Evolutionary conservation across 2,329 filamentous ascomycete species (phyloP).

Genomic region (Epichloe sp.): DNA sequence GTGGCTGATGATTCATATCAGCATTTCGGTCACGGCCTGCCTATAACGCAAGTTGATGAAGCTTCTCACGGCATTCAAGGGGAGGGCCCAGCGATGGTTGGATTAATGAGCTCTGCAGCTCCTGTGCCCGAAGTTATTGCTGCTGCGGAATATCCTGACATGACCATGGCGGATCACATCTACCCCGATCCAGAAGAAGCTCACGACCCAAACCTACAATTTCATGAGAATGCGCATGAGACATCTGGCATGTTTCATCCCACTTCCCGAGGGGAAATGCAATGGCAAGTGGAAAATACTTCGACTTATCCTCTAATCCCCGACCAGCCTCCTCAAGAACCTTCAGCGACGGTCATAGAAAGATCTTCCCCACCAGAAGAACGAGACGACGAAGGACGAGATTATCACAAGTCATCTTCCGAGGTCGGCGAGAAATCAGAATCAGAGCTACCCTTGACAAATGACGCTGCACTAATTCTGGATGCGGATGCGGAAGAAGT

Average conservation of each 20-base stretch:
- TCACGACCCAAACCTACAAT: conserved; percentile 9
- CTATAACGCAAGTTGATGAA: neutral
- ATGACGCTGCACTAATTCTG: neutral
- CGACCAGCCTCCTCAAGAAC: neutral
- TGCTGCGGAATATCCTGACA: neutral
- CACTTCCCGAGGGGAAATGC: neutral
- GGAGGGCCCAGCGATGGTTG: neutral
- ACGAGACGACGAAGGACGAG: neutral
- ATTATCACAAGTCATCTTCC: neutral
- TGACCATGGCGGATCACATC: neutral
- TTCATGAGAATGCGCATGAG: neutral
- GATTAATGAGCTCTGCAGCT: neutral
- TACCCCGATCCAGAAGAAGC: neutral
- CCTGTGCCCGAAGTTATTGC: neutral
- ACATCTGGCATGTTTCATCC: neutral
- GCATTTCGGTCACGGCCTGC: neutral
- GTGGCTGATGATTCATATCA: neutral
- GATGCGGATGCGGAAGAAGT: neutral
- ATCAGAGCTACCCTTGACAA: neutral
- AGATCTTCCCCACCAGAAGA: conserved; percentile 1
- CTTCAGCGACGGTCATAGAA: neutral
- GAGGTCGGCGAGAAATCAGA: neutral
- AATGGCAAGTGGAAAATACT: neutral
- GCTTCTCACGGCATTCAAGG: neutral
- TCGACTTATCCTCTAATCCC: neutral